Evolutionary conservation across 305 asterid species (phyloP).

Genomic region (Fraxinus angustifolia): DNA sequence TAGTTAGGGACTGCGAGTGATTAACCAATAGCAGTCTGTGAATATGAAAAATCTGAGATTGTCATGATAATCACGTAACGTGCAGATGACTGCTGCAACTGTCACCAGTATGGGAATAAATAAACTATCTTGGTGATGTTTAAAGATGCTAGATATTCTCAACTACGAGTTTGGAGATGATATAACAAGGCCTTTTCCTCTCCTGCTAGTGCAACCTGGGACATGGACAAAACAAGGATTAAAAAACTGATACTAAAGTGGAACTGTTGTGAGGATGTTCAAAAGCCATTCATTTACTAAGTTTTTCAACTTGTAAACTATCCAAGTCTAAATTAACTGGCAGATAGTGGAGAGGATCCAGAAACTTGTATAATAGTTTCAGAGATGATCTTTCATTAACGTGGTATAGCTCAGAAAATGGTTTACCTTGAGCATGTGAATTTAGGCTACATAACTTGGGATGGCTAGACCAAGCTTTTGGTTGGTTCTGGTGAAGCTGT

Average conservation of each 20-base stretch:
- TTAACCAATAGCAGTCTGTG: neutral
- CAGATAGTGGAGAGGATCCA: neutral
- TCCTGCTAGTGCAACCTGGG: neutral
- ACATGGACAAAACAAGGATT: neutral
- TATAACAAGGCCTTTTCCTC: neutral
- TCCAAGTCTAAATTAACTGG: neutral
- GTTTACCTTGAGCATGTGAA: neutral
- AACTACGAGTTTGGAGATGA: neutral
- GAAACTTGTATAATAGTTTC: neutral
- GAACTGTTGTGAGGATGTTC: neutral
- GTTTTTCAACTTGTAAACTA: neutral
- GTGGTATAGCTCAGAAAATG: neutral
- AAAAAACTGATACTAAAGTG: neutral
- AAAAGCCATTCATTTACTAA: neutral
- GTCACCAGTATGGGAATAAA: neutral
- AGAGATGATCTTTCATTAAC: conserved; percentile 7
- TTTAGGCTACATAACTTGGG: neutral
- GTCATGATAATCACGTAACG: neutral
- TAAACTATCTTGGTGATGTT: conserved; percentile 10
- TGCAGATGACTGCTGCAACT: neutral
- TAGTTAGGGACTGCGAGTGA: neutral
- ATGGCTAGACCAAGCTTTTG: neutral
- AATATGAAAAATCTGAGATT: neutral
- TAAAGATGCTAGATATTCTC: conserved; percentile 15
- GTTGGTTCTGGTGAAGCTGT: neutral